Evolutionary conservation across 768 basidiomycete species (phyloP).

Genomic region (Tulasnella sp.): DNA sequence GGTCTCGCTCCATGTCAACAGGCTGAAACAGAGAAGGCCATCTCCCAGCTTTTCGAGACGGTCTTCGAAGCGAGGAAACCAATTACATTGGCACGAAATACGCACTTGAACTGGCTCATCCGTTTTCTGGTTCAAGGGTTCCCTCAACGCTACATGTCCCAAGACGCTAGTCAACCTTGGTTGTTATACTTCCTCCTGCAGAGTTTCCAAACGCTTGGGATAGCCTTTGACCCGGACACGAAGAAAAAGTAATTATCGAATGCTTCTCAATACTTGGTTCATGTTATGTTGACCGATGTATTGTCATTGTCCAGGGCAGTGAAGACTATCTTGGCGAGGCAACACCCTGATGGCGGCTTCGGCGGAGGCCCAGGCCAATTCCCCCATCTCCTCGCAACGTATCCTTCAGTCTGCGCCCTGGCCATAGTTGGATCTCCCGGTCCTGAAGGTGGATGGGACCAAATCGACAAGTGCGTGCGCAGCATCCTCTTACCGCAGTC

Average conservation of each 20-base stretch:
- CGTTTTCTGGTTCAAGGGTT: conserved; percentile 71
- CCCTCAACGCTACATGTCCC: conserved; percentile 68
- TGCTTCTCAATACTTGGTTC: background rate
- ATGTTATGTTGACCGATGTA: background rate
- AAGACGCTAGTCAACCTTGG: conserved; percentile 97
- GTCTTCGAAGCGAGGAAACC: background rate
- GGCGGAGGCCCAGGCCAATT: conserved; percentile 86
- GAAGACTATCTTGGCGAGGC: conserved; percentile 72
- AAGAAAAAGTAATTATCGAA: conserved; percentile 56
- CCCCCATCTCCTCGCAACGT: conserved; percentile 84
- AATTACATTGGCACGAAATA: conserved; percentile 49
- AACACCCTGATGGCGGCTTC: conserved; percentile 87
- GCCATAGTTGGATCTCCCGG: conserved; percentile 77
- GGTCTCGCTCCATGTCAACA: background rate
- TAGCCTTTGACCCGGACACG: conserved; percentile 69
- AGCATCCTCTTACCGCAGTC: too few relatives aligned
- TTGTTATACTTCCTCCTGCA: conserved; percentile 91
- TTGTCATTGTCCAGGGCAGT: conserved; percentile 52
- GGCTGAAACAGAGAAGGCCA: conserved; percentile 56
- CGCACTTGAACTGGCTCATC: conserved; percentile 72
- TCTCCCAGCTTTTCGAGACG: conserved; percentile 48
- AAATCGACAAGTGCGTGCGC: conserved; percentile 67
- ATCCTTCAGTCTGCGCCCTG: conserved; percentile 78
- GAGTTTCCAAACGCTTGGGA: conserved; percentile 71
- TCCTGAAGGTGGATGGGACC: conserved; percentile 74